Evolutionary conservation across 371 early-diverging fungal species (phyloP), one percentile per base, ranked within the genome.

Genomic region (Lichtheimia hyalospora): DNA sequence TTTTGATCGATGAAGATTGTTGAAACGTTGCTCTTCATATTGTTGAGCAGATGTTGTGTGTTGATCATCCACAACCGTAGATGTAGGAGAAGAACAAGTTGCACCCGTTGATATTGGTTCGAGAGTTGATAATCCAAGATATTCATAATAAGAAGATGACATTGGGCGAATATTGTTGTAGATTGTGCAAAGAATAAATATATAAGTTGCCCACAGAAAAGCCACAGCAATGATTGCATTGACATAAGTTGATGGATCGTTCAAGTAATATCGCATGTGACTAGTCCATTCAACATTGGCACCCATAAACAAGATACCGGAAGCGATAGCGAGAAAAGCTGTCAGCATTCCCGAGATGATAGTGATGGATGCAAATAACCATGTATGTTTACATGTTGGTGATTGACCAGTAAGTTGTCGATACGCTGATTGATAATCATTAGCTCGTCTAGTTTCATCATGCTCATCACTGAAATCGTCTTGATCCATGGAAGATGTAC

Each of bases 91-190:
- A 24, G 48, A 12, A 8, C 34, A 34, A 0, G 34, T 34, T 8
- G 34, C 34, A 34, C 34, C 34, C 2, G 34, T 34, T 34, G 34
- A 34, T 8, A 34, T 10, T 8, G 34, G 5, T 14, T 49, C 48
- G 21, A 62, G 58, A 3, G 58, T 58, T 12, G 61, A 50, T 24
- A 71, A 44, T 23, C 66, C 66, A 34, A 75, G 56, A 27, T 71
- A 71, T 53, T 75, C 72, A 34, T 75, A 75, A 21, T 62, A 62
- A 10, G 89, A 85, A 8, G 92, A 86, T 34, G 86, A 81, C 41
- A 96, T 75, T 57, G 93, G 93, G 16, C 85, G 81, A 1, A 92
- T 94, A 65, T 88, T 92, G 40, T 73, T 73, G 52, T 88, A 84
- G 16, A 96, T 82, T 3, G 79, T 84, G 54, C 74, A 78, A 20